Percentiles rank a stretch among this genome's conserved stretches.
These are phyloP conservation scores for Ophiostoma ips DNA, from an alignment of 2,329 filamentous ascomycete genomes.

Conservation along the genomic window DNA sequence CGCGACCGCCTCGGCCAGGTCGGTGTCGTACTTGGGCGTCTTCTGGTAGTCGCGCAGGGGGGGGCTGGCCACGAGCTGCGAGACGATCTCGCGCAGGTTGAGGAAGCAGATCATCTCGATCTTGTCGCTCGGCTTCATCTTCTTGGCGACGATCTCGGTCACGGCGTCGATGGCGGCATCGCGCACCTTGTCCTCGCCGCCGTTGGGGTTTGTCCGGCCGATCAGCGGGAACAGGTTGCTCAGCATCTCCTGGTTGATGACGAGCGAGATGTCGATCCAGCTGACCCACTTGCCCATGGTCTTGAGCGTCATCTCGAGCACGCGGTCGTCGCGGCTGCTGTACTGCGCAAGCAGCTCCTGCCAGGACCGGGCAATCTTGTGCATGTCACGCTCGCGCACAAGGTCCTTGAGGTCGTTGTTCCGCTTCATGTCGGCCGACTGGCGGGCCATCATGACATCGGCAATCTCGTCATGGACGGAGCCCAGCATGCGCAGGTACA, in stretches of 20 bases:
- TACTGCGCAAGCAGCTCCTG: constrained; percentile 77
- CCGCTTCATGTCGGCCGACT: constrained; percentile 64
- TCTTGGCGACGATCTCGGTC: constrained; percentile 92
- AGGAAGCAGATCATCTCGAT: constrained; percentile 86
- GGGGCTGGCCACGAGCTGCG: constrained; percentile 72
- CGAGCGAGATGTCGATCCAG: constrained; percentile 93
- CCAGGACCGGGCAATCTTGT: constrained; percentile 81
- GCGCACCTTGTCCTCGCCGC: constrained; percentile 63
- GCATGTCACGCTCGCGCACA: constrained; percentile 72
- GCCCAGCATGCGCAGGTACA: constrained; percentile 78
- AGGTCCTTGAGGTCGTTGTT: constrained; percentile 87
- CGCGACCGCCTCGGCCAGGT: constrained; percentile 86
- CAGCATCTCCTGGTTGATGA: constrained; percentile 83
- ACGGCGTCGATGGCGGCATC: constrained; percentile 89
- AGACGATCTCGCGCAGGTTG: constrained; percentile 72
- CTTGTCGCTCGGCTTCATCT: constrained; percentile 92
- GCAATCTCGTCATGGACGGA: constrained; percentile 97
- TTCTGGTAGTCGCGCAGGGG: constrained; percentile 64
- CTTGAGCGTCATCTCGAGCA: constrained; percentile 79
- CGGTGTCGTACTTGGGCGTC: constrained; percentile 82
- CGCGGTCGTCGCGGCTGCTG: constrained; percentile 50
- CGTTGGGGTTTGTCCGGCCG: constrained; percentile 51
- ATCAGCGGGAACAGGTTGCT: constrained; percentile 74
- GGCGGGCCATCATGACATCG: constrained; percentile 71
- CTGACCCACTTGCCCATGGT: constrained; percentile 96